These are phyloP conservation scores for Fusarium cicatricum DNA, from an alignment of 2,329 filamentous ascomycete species.

Conservation along the genomic window DNA sequence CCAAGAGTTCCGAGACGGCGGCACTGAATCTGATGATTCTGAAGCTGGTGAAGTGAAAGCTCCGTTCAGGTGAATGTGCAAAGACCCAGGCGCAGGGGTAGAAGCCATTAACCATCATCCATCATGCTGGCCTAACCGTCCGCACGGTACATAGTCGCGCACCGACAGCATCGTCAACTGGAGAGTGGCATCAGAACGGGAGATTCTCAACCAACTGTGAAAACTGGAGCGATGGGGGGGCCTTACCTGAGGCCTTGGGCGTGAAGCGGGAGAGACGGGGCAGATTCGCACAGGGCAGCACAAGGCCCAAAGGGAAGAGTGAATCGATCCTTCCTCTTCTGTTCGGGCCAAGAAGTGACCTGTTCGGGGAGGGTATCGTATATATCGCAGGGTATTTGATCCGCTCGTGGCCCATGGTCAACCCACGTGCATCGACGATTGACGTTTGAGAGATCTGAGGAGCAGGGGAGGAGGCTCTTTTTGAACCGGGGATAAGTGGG, in stretches of 20 bases:
- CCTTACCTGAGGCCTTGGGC: background rate
- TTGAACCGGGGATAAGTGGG: background rate
- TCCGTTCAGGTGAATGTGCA: background rate
- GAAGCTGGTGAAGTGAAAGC: background rate
- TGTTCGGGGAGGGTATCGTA: background rate
- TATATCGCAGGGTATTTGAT: background rate
- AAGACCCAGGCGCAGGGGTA: background rate
- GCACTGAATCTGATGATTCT: background rate
- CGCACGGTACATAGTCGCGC: background rate
- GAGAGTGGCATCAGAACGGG: background rate
- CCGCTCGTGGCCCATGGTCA: constrained; percentile 1
- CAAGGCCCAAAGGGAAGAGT: background rate
- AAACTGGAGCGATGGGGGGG: background rate
- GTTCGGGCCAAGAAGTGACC: background rate
- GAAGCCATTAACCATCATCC: no score
- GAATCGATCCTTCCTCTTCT: background rate
- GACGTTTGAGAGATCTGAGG: constrained; percentile 21
- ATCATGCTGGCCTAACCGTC: background rate
- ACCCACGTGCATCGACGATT: constrained; percentile 28
- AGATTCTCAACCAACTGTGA: constrained; percentile 1
- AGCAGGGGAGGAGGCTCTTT: constrained; percentile 14
- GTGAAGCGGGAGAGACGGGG: background rate
- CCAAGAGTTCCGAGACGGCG: background rate
- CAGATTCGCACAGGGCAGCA: constrained; percentile 1
- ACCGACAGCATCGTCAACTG: background rate